Percentiles rank a stretch among this genome's conserved stretches.
Evolutionary conservation across 495 filamentous ascomycete genomes (phyloP).

Genomic region (Penicillium herquei): DNA sequence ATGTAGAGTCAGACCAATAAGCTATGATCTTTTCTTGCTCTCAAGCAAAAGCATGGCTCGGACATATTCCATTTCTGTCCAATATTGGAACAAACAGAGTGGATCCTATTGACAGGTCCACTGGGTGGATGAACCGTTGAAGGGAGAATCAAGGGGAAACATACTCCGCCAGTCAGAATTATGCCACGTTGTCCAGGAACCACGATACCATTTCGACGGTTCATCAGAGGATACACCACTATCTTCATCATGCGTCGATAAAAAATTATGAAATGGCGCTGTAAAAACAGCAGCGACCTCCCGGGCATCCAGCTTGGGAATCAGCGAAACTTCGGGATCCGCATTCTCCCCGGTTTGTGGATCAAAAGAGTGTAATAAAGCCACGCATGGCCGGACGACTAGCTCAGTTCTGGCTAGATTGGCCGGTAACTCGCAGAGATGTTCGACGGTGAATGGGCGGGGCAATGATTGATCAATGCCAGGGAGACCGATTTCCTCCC

Average conservation of each 20-base stretch:
- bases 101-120: not conserved
- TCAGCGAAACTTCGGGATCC: slow-evolving; percentile 65
- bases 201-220: slow-evolving; percentile 54
- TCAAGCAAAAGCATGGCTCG: not conserved
- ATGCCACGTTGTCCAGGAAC: slow-evolving; percentile 60
- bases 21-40: too few relatives aligned
- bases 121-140: not conserved
- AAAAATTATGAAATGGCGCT: slow-evolving; percentile 74
- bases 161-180: slow-evolving; percentile 60
- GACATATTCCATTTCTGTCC: not conserved
- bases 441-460: slow-evolving; percentile 72
- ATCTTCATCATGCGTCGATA: slow-evolving; percentile 49
- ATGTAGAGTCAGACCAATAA: too few relatives aligned
- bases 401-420: slow-evolving; percentile 79
- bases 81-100: not conserved
- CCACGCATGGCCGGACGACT: slow-evolving; percentile 81
- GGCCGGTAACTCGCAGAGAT: slow-evolving; percentile 77
- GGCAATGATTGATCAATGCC: slow-evolving; percentile 61
- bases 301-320: slow-evolving; percentile 74
- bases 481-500: slow-evolving; percentile 87
- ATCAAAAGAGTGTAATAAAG: slow-evolving; percentile 66
- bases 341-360: slow-evolving; percentile 33
- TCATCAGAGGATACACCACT: not conserved
- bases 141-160: slow-evolving; percentile 5
- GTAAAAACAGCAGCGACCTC: slow-evolving; percentile 93